Base-by-base conservation (phyloP, 75 land plant genomes). In the Cupressus sempervirens region DNA sequence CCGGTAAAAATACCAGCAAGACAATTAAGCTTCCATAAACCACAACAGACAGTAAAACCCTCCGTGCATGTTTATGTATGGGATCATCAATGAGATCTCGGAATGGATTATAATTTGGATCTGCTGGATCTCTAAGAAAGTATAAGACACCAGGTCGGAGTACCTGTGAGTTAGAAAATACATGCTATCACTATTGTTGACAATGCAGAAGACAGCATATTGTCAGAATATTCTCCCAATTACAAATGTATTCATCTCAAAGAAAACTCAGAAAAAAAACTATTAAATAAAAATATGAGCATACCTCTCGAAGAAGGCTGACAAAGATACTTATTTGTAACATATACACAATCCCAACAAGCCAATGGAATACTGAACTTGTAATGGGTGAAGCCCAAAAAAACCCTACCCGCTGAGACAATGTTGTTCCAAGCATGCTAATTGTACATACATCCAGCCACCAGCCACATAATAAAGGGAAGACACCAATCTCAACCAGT, bases 21-120 rank as follows among this genome's bases (percentile, higher is more conserved):
- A 98, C 99, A 87, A 98, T 96, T 81, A 98, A 93, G 86, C 99
- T 98, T 58, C 99, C 99, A 93, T 98, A 98, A 43, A 98, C 99
- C 65, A 94, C 95, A 50, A 98, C 94, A 80, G 99, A 98, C 35
- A 98, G 86, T 50, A 98, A 85, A 76, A 98, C 98, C n/a, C 99
- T 90, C 10, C 99, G 94, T 82, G 98, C 99, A 93, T 98, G 99
- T 88, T 98, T 98, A 84, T 98, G 95, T 50, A 94, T 91, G 75
- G 98, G 99, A 89, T 98, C 99, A 91, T 98, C 98, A 87, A 98
- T 95, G 12, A 98, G 90, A 89, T 98, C 99, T 76, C 97, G 95
- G 87, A 98, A 98, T 7, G 99, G 99, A 83, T 98, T 98, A 56
- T 98, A 98, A 77, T 98, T 98, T 32, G 98, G 99, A 93, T 98